Evolutionary conservation across 306 rosid species (phyloP).

Genomic region (Lithocarpus polystachyus): DNA sequence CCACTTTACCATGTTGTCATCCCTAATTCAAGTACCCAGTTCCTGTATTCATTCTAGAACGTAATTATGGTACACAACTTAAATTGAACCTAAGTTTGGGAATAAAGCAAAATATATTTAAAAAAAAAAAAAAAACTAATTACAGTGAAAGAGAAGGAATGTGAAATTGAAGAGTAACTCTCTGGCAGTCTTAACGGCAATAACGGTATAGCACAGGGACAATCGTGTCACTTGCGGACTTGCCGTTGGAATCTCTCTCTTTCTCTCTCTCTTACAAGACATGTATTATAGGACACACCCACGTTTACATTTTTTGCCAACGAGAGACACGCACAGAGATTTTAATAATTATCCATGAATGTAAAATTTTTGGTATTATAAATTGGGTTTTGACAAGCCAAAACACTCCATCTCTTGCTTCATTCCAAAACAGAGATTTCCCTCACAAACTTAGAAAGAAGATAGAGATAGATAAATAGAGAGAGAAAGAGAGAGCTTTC

Average conservation of each 20-base stretch:
- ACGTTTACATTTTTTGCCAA: slow-evolving; percentile 7
- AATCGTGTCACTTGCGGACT: slow-evolving; percentile 13
- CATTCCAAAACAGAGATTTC: slow-evolving; percentile 45
- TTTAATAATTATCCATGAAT: slow-evolving; percentile 9
- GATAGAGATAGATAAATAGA: neutral
- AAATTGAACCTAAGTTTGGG: too few species aligned
- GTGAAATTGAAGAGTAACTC: neutral
- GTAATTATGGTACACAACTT: too few species aligned
- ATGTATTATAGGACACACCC: neutral
- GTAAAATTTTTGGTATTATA: slow-evolving; percentile 11
- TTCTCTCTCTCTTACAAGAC: slow-evolving; percentile 1
- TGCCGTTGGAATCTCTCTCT: slow-evolving; percentile 18
- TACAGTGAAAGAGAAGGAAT: neutral
- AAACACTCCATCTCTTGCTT: slow-evolving; percentile 73
- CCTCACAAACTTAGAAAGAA: neutral
- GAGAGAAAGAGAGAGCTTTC: slow-evolving; percentile 31
- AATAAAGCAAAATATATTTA: too few species aligned
- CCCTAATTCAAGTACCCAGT: too few species aligned
- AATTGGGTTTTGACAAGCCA: slow-evolving; percentile 23
- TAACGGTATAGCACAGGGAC: slow-evolving; percentile 21
- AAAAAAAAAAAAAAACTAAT: neutral
- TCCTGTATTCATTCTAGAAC: too few species aligned
- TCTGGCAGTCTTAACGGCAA: slow-evolving; percentile 6
- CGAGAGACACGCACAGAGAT: neutral
- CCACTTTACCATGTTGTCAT: too few species aligned